phyloP scores from a whole-genome alignment of 2,329 filamentous ascomycete genomes.

The Aureobasidium leucospermi region DNA sequence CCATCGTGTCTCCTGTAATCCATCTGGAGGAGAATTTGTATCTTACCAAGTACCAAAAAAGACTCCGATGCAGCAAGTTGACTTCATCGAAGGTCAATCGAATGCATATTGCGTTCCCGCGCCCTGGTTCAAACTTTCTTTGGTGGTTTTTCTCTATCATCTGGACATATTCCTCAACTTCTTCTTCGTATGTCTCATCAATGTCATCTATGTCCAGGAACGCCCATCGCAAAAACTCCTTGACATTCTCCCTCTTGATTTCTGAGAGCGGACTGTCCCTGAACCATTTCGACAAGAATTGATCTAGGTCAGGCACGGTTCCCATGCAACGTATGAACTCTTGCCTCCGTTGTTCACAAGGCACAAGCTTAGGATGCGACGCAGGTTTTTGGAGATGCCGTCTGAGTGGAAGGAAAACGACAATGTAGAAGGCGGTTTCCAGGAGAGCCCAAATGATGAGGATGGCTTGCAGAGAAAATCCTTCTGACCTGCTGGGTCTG shows the following conservation, averaged over 20 bases:
- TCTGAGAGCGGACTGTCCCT: constrained; percentile 50
- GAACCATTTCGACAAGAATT: constrained; percentile 60
- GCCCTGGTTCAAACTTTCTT: constrained; percentile 45
- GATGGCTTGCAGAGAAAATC: too few species aligned
- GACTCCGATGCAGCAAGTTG: constrained; percentile 13
- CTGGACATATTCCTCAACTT: constrained; percentile 50
- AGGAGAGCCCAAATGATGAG: constrained; percentile 33
- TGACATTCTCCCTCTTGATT: constrained; percentile 60
- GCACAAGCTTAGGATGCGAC: constrained; percentile 41
- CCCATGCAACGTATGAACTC: constrained; percentile 52
- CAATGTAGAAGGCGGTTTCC: constrained; percentile 50
- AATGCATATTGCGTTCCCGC: constrained; percentile 49
- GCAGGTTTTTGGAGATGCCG: constrained; percentile 46
- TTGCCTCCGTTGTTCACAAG: constrained; percentile 41
- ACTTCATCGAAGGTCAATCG: constrained; percentile 56
- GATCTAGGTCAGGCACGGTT: constrained; percentile 48
- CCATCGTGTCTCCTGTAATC: too few species aligned
- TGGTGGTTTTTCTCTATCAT: constrained; percentile 49
- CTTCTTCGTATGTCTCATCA: constrained; percentile 41
- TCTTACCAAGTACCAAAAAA: constrained; percentile 14
- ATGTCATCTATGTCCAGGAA: constrained; percentile 48
- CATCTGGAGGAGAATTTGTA: not conserved
- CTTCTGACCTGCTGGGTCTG: too few species aligned
- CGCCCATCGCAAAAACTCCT: constrained; percentile 61
- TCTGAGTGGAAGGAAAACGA: constrained; percentile 47